Evolutionary conservation across 441 rosid genomes (phyloP).

Genomic region (Macaranga tanarius): DNA sequence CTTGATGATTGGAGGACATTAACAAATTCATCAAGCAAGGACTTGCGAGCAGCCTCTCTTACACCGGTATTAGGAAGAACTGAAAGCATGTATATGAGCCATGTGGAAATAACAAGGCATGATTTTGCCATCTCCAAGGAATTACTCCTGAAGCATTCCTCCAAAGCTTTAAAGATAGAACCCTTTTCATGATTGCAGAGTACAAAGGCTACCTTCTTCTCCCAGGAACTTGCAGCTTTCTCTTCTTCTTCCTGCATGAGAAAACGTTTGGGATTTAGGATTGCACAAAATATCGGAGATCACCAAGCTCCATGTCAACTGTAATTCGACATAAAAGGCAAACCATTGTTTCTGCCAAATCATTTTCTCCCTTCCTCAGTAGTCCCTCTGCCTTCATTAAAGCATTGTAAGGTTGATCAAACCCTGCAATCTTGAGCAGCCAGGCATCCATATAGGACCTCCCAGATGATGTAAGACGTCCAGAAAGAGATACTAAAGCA

Average conservation of each 20-base stretch:
- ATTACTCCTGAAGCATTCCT: conserved; percentile 60
- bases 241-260: conserved; percentile 53
- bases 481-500: conserved; percentile 48
- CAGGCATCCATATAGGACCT: conserved; percentile 52
- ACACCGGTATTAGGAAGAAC: conserved; percentile 59
- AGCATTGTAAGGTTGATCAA: conserved; percentile 50
- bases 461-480: conserved; percentile 49
- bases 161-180: conserved; percentile 57
- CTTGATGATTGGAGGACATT: conserved; percentile 63
- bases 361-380: conserved; percentile 28
- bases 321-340: conserved; percentile 17
- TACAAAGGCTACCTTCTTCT: conserved; percentile 53
- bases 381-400: conserved; percentile 40
- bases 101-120: conserved; percentile 55
- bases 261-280: conserved; percentile 12
- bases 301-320: not conserved
- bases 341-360: conserved; percentile 43
- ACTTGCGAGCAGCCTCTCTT: conserved; percentile 40
- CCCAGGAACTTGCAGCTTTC: conserved; percentile 55
- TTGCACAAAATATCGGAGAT: conserved; percentile 5
- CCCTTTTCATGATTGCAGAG: conserved; percentile 69
- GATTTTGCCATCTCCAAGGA: conserved; percentile 56
- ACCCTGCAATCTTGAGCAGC: conserved; percentile 62
- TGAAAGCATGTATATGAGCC: conserved; percentile 62
- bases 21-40: conserved; percentile 55